Evolutionary conservation across 2,329 filamentous ascomycete species (phyloP).

Genomic region (Talaromyces sp.): DNA sequence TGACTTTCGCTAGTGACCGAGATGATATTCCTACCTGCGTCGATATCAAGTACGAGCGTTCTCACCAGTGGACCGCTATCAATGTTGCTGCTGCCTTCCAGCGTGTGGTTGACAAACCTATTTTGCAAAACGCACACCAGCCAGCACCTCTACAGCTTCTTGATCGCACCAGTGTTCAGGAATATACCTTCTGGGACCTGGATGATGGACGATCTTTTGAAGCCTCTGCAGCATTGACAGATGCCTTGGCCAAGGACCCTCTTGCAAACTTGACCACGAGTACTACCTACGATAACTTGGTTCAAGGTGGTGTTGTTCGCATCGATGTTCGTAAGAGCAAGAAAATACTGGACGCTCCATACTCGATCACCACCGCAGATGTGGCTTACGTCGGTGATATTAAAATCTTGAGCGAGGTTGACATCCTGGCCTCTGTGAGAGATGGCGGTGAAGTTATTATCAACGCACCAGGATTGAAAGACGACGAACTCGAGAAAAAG

Average conservation of each 20-base stretch:
- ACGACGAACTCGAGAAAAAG: conserved; percentile 84
- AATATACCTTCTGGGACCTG: conserved; percentile 92
- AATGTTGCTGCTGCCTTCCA: conserved; percentile 42
- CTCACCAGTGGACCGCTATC: conserved; percentile 57
- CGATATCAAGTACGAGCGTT: conserved; percentile 86
- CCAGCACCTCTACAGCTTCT: conserved; percentile 47
- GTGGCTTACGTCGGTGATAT: conserved; percentile 72
- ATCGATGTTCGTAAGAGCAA: conserved; percentile 80
- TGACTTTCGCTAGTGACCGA: conserved; percentile 71
- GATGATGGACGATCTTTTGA: conserved; percentile 65
- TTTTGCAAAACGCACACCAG: conserved; percentile 29
- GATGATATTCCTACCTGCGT: conserved; percentile 59
- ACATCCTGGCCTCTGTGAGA: conserved; percentile 66
- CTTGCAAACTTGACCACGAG: conserved; percentile 57
- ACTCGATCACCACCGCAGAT: conserved; percentile 73
- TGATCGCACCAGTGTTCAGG: conserved; percentile 56
- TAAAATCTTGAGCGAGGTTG: conserved; percentile 72
- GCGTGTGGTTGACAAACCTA: conserved; percentile 37
- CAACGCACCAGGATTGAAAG: conserved; percentile 72
- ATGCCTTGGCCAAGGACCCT: conserved; percentile 57
- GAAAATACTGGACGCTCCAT: conserved; percentile 79
- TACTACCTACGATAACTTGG: conserved; percentile 56
- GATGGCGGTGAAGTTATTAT: conserved; percentile 67
- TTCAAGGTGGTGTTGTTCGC: conserved; percentile 71
- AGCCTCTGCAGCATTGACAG: conserved; percentile 58